Evolutionary conservation across 2,329 filamentous ascomycete species (phyloP), one percentile per base, ranked within the genome.

Genomic region (Cordyceps javanica): DNA sequence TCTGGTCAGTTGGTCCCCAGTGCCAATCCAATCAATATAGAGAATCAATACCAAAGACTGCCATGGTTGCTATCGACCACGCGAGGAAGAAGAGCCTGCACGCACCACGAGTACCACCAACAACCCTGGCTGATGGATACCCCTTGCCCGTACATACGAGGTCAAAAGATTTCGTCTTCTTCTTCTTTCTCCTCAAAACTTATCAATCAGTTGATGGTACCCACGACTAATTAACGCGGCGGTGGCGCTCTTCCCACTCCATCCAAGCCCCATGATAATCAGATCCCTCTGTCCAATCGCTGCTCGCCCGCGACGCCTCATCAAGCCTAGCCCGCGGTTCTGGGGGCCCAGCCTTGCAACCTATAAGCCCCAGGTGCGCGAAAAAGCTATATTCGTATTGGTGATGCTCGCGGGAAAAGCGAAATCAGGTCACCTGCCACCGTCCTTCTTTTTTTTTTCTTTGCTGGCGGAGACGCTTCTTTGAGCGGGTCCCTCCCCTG

Each of bases 171-270:
- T 45, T 45, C n/a, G 16, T 13, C n/a, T 5, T 23, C 10, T 41
- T 23, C n/a, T 19, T 51, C 32, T 32, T 14, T 13, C 5, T 34
- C 19, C 8, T 11, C 39, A 38, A 38, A 38, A 25, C 42, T 49
- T 56, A 56, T 56, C 54, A 56, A 56, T 56, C 54, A 56, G 30
- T 55, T 36, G 46, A 50, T 50, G 28, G 19, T 36, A 16, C 13
- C 32, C 32, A 16, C 32, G 11, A 32, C 45, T 34, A 32, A 19
- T 13, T 1, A 8, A 13, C n/a, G n/a, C n/a, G n/a, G 28, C n/a
- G 7, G 52, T 46, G 52, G 52, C 52, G 41, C 42, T 39, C 21
- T n/a, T n/a, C 26, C 26, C 32, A 7, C 52, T 11, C 41, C 39
- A 34, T 36, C 23, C 26, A 30, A 26, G 44, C n/a, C 36, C 44